These are phyloP conservation scores for Solioccasus polychromus DNA, from an alignment of 768 basidiomycete genomes.

Conservation along the genomic window DNA sequence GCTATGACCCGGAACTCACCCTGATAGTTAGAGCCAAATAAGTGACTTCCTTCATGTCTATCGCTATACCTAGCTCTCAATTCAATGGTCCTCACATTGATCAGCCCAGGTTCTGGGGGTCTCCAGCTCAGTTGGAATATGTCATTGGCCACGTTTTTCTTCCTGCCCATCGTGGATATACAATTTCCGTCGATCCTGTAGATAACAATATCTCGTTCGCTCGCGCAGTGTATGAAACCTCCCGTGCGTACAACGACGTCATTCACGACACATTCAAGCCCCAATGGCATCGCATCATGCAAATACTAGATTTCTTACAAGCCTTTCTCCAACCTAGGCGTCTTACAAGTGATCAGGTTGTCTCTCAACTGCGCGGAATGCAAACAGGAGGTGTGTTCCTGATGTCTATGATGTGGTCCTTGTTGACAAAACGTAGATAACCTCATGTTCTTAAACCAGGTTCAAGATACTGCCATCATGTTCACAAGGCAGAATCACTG, in stretches of 20 bases:
- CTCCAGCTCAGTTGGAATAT: background rate
- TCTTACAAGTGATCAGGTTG: background rate
- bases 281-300: background rate
- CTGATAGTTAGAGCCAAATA: too few species aligned
- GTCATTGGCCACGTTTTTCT: background rate
- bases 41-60: too few species aligned
- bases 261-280: background rate
- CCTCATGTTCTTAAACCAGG: background rate
- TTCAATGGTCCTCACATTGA: too few species aligned
- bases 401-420: background rate
- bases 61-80: too few species aligned
- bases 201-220: background rate
- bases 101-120: background rate
- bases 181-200: background rate
- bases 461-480: background rate
- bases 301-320: background rate
- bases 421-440: background rate
- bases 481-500: background rate
- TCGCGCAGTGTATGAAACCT: background rate
- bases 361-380: background rate
- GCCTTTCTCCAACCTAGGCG: background rate
- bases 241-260: background rate
- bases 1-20: too few species aligned
- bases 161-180: background rate
- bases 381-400: background rate